These are phyloP conservation scores for Cryptococcus neoformans DNA, from an alignment of 1,284 basidiomycete species.

Conservation along the genomic window DNA sequence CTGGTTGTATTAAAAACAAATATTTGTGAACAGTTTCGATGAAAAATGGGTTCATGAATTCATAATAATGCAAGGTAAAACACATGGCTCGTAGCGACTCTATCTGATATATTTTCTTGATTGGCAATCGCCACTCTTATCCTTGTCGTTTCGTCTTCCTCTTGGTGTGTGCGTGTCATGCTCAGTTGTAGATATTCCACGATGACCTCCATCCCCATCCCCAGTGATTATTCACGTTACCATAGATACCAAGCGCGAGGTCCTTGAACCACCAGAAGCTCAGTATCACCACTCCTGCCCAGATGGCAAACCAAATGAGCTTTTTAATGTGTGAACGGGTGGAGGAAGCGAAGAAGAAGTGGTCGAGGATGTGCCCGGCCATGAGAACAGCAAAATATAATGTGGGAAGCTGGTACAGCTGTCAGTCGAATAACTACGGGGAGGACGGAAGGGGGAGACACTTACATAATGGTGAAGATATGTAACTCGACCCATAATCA, in stretches of 20 bases:
- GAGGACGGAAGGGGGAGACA: conserved; percentile 48
- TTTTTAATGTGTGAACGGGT: conserved; percentile 64
- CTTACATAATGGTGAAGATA: conserved; percentile 51
- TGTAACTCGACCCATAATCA: conserved; percentile 84
- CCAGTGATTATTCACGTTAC: conserved; percentile 73
- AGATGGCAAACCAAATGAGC: conserved; percentile 64
- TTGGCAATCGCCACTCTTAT: no score
- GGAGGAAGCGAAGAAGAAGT: conserved; percentile 76
- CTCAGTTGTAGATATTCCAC: conserved; percentile 27
- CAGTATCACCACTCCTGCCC: conserved; percentile 61
- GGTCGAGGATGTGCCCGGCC: conserved; percentile 85
- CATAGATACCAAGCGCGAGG: conserved; percentile 83
- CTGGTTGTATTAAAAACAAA: not conserved
- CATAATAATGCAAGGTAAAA: conserved; percentile 4
- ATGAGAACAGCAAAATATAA: conserved; percentile 94
- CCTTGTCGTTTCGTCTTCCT: not conserved
- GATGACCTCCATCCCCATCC: conserved; percentile 68
- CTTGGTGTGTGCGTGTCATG: not conserved
- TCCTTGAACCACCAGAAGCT: conserved; percentile 94
- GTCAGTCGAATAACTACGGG: not conserved
- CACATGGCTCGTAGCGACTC: not conserved
- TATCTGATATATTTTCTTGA: not conserved
- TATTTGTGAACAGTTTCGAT: not conserved
- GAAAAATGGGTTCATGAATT: not conserved
- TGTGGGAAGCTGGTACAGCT: conserved; percentile 69